Evolutionary conservation across 768 basidiomycete genomes (phyloP), one percentile per base, ranked within the genome.

Genomic region (Auriscalpium orientale): DNA sequence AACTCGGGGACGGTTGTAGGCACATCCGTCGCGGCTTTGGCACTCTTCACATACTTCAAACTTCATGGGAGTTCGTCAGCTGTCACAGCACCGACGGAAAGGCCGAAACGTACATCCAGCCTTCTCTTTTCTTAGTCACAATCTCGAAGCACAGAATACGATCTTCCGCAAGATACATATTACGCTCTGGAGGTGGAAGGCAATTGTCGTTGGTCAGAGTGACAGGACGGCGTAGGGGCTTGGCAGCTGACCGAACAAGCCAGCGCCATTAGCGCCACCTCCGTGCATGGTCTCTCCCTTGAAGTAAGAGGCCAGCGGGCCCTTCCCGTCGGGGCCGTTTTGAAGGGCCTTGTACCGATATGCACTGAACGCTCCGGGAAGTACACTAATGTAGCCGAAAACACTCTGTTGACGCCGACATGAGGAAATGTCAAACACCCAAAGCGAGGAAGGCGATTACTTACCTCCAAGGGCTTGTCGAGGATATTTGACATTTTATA

Each of bases 401-500:
- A 91, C 85, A 66, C 87, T 89, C 85, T 78, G 55, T 34, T 13
- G 44, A 33, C 33, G 20, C 33, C 35, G 40, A n/a, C 57, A 44
- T 46, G 18, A 16, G 33, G 13, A 12, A 15, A 43, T 35, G 21
- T 33, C 0, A 40, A 40, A 37, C 36, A 10, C 12, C 35, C 4
- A 11, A n/a, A 44, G 18, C 9, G 12, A 51, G 49, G 13, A 38
- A 60, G 20, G 10, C 16, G 35, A 38, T 11, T 11, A 68, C 79
- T 51, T 66, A 91, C 77, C 82, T 98, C 95, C 51, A 94, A 79
- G 1, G 95, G 94, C 69, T 98, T 98, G 69, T 98, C 95, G 37
- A 98, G 82, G 61, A 95, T 90, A 66, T 97, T 94, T 22, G 91
- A 92, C 86, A 91, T 91, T 75, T 95, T 95, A 75, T 95, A 95